Evolutionary conservation across 1,284 basidiomycete genomes (phyloP).

Genomic region (Ceratobasidium sp.): DNA sequence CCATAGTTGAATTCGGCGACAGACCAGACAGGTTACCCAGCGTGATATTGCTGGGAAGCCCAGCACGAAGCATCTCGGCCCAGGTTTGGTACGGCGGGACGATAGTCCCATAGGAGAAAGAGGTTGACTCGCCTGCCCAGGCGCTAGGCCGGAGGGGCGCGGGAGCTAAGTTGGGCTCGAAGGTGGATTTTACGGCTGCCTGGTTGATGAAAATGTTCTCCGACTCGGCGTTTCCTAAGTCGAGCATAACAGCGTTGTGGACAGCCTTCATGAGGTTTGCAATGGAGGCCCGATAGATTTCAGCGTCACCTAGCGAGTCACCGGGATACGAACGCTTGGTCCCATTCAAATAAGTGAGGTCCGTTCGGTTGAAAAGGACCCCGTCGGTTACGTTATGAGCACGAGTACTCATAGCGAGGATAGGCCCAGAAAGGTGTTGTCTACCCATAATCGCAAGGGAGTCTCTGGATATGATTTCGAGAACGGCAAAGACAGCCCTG

Average conservation of each 20-base stretch:
- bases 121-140: neutral
- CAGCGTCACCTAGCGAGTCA: neutral
- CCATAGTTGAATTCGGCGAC: conserved; percentile 16
- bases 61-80: conserved; percentile 15
- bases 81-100: conserved; percentile 11
- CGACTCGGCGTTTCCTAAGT: neutral
- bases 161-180: neutral
- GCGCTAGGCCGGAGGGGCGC: neutral
- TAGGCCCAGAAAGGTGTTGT: neutral
- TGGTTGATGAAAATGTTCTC: conserved; percentile 12
- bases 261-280: conserved; percentile 8
- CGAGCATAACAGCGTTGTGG: neutral
- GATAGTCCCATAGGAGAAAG: conserved; percentile 10
- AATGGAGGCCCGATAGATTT: neutral
- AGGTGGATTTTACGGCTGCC: neutral
- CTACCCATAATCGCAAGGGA: conserved; percentile 6
- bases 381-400: neutral
- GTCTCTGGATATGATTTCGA: conserved; percentile 34
- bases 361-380: neutral
- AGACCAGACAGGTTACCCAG: conserved; percentile 17
- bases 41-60: conserved; percentile 20
- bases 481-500: conserved; percentile 17
- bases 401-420: neutral
- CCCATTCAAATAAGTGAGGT: neutral
- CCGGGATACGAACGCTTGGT: neutral